Conservation (phyloP, 2,329 filamentous ascomycete genomes). For the Trichoderma oligosporum region DNA sequence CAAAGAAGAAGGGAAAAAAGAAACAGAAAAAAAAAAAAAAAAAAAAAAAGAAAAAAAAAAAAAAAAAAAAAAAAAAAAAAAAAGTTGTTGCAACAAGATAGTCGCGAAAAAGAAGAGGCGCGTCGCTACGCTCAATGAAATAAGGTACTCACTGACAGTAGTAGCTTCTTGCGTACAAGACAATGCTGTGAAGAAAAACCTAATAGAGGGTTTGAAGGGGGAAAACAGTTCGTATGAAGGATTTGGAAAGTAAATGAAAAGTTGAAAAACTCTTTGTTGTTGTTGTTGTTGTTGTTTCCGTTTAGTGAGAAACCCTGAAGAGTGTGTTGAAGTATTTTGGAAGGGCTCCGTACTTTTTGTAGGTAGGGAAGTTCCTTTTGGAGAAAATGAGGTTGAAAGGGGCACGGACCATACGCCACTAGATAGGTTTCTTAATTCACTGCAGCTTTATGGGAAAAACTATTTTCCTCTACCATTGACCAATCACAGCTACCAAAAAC, state of each 20-base stretch:
- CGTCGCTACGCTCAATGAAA: too few species aligned
- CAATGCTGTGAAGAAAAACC: constrained; percentile 4
- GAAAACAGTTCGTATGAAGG: not conserved
- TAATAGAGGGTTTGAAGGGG: not conserved
- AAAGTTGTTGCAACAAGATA: not conserved
- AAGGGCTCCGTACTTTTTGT: not conserved
- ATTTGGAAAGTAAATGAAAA: not conserved
- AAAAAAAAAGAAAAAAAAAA: not conserved
- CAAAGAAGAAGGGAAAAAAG: not conserved
- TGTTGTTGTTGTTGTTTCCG: not conserved
- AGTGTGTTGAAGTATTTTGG: too few species aligned
- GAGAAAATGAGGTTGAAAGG: constrained; percentile 13
- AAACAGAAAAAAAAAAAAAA: not conserved
- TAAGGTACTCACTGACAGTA: too few species aligned
- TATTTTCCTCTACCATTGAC: not conserved
- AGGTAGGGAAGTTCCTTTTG: too few species aligned
- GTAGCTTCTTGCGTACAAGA: not conserved
- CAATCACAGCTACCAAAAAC: not conserved
- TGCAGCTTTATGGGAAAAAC: not conserved
- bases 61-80: not conserved
- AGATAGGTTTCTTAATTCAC: not conserved
- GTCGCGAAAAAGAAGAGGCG: constrained; percentile 1
- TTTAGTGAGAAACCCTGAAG: not conserved
- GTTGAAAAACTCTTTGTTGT: not conserved
- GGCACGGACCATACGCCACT: constrained; percentile 10